These are phyloP conservation scores for Globisporangium acanthophoron DNA, from an alignment of 352 stramenopile genomes.

Conservation along the genomic window DNA sequence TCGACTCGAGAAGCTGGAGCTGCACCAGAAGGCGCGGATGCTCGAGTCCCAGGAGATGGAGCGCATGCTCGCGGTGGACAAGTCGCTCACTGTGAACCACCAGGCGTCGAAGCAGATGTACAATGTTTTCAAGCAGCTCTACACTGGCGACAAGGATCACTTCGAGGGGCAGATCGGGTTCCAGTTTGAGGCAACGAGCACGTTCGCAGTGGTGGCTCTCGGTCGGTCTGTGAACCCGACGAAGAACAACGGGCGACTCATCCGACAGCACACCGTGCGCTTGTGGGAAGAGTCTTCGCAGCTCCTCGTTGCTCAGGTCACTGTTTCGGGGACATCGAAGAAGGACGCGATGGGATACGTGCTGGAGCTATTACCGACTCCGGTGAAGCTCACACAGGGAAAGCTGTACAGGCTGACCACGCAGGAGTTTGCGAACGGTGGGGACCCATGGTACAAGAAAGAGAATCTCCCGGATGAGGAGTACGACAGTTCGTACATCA, in stretches of 20 bases:
- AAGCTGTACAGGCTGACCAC: slow-evolving; percentile 86
- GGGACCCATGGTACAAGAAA: slow-evolving; percentile 88
- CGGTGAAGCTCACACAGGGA: slow-evolving; percentile 65
- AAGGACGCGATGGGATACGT: slow-evolving; percentile 76
- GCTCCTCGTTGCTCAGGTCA: slow-evolving; percentile 53
- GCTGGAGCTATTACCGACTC: slow-evolving; percentile 44
- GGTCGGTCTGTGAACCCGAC: slow-evolving; percentile 71
- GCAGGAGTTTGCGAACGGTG: slow-evolving; percentile 83
- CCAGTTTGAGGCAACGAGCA: slow-evolving; percentile 83
- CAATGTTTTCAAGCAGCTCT: slow-evolving; percentile 86
- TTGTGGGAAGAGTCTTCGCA: slow-evolving; percentile 84
- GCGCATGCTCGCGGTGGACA: slow-evolving; percentile 41
- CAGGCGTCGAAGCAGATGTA: slow-evolving; percentile 71
- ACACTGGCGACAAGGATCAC: slow-evolving; percentile 86
- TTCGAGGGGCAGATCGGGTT: slow-evolving; percentile 89
- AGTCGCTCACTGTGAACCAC: slow-evolving; percentile 31
- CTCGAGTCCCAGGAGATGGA: slow-evolving; percentile 71
- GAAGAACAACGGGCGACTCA: slow-evolving; percentile 55
- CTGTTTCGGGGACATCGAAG: slow-evolving; percentile 52
- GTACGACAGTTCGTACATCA: slow-evolving; percentile 83
- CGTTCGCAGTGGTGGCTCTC: slow-evolving; percentile 76
- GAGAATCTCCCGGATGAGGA: slow-evolving; percentile 84
- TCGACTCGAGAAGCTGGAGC: slow-evolving; percentile 59
- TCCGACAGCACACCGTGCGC: slow-evolving; percentile 69
- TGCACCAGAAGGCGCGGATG: slow-evolving; percentile 42